phyloP scores from a whole-genome alignment of 257 asterid genomes.

The Apocynum venetum region DNA sequence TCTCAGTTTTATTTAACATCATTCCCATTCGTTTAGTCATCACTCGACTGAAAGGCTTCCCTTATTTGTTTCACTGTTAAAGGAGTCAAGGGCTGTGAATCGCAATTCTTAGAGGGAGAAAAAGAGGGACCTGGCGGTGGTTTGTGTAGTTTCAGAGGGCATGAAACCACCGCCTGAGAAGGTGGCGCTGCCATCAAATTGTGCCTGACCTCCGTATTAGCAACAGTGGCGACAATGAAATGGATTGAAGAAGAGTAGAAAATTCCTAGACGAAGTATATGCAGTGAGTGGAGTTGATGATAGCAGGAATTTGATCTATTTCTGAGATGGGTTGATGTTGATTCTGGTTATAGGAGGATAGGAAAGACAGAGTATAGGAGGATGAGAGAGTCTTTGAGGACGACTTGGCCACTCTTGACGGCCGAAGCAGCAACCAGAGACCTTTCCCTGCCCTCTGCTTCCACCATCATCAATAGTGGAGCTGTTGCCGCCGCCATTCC shows the following conservation, averaged over 20 bases:
- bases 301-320: too few relatives aligned
- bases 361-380: too few relatives aligned
- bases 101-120: conserved; percentile 79
- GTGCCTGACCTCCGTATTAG: conserved; percentile 37
- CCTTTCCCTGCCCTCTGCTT: too few relatives aligned
- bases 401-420: too few relatives aligned
- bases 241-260: not conserved
- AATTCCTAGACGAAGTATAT: not conserved
- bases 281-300: not conserved
- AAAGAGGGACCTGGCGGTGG: conserved; percentile 50
- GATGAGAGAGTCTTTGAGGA: too few relatives aligned
- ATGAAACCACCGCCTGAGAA: conserved; percentile 96
- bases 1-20: conserved; percentile 49
- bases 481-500: too few relatives aligned
- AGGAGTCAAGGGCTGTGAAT: conserved; percentile 67
- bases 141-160: conserved; percentile 93
- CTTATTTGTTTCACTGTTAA: conserved; percentile 82
- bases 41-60: conserved; percentile 62
- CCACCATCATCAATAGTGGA: too few relatives aligned
- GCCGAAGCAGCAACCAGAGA: too few relatives aligned
- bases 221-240: not conserved
- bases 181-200: conserved; percentile 88
- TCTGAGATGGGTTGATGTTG: too few relatives aligned
- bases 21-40: conserved; percentile 70
- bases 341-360: too few relatives aligned